A percentile compares a stretch with the other conserved stretches of the same genome.
Evolutionary conservation across 2,329 filamentous ascomycete genomes (phyloP).

Genomic region (Parastagonospora nodorum): DNA sequence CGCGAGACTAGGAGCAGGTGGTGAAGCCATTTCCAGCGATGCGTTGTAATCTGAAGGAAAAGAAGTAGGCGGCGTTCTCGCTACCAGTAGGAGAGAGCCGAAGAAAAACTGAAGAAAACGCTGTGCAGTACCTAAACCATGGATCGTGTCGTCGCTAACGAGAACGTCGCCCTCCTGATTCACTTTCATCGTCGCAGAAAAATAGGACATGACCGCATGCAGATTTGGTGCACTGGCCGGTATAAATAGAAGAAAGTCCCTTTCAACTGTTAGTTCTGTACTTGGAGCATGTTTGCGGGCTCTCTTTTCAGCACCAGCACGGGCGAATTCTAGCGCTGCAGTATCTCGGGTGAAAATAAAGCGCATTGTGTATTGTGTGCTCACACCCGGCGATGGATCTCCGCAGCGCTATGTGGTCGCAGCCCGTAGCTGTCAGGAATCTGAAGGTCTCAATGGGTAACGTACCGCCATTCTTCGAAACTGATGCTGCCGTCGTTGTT

Average conservation of each 20-base stretch:
- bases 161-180: conserved; percentile 93
- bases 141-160: conserved; percentile 85
- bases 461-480: conserved; percentile 96
- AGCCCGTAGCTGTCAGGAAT: background rate
- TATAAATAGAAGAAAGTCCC: conserved; percentile 93
- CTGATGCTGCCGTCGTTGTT: conserved; percentile 86
- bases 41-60: conserved; percentile 29
- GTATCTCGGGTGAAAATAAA: background rate
- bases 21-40: conserved; percentile 33
- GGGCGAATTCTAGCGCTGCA: background rate
- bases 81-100: conserved; percentile 74
- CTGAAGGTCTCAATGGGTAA: background rate
- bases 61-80: conserved; percentile 52
- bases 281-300: background rate
- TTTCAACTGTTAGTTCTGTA: conserved; percentile 20
- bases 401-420: too few relatives aligned
- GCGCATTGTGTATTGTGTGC: background rate
- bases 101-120: conserved; percentile 74
- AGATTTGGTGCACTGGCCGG: conserved; percentile 72
- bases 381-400: too few relatives aligned
- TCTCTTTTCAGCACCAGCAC: background rate
- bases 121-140: conserved; percentile 87
- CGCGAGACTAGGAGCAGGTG: conserved; percentile 24
- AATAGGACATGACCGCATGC: conserved; percentile 85
- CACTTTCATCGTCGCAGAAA: conserved; percentile 84